Evolutionary conservation across 73 alveolate genomes (phyloP).

Genomic region (Loxodes magnus): DNA sequence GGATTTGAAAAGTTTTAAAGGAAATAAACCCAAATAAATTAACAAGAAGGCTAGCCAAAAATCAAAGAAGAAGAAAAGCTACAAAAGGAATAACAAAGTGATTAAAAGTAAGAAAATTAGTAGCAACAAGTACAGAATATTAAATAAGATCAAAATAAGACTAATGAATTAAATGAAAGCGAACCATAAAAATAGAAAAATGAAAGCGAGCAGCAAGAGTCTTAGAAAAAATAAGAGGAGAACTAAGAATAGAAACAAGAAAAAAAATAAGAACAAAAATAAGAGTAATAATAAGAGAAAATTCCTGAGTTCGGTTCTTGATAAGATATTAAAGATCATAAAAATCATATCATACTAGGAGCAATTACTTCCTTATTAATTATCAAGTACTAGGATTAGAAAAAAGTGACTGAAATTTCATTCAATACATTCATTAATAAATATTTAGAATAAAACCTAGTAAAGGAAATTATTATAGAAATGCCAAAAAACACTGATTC

Average conservation of each 20-base stretch:
- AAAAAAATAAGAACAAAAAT: background rate
- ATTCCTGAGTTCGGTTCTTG: too few species aligned
- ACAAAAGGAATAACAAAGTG: background rate
- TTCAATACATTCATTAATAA: background rate
- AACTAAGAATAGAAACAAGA: background rate
- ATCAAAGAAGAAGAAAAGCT: background rate
- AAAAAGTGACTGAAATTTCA: too few species aligned
- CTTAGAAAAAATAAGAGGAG: background rate
- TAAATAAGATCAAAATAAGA: background rate
- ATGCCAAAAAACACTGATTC: background rate
- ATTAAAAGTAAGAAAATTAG: background rate
- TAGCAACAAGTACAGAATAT: too few species aligned
- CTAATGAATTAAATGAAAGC: background rate
- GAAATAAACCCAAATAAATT: too few species aligned
- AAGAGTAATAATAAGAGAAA: background rate
- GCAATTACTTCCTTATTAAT: too few species aligned
- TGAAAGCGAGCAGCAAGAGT: background rate
- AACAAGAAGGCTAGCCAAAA: background rate
- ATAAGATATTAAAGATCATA: too few species aligned
- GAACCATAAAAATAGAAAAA: background rate
- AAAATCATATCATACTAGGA: too few species aligned
- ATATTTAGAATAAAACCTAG: background rate
- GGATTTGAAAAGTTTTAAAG: slow-evolving; percentile 9
- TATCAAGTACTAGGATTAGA: too few species aligned
- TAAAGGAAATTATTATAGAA: background rate